Evolutionary conservation across 441 rosid species (phyloP).

Genomic region (Manihot esculenta): DNA sequence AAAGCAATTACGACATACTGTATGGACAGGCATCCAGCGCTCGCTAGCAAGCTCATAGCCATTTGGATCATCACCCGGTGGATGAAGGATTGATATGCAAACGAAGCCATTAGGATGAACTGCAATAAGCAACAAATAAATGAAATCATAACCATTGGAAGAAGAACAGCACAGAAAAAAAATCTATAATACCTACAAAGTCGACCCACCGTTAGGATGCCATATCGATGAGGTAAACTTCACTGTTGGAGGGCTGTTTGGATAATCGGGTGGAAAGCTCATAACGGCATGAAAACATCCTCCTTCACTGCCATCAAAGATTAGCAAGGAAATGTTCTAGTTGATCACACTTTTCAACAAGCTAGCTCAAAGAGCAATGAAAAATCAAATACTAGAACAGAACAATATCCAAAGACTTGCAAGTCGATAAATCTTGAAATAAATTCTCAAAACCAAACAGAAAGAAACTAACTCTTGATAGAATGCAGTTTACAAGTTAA

Average conservation of each 20-base stretch:
- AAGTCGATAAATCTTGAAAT: background rate
- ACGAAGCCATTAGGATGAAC: slow-evolving; percentile 86
- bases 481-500: background rate
- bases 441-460: background rate
- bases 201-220: slow-evolving; percentile 88
- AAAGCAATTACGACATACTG: slow-evolving; percentile 41
- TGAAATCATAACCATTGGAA: background rate
- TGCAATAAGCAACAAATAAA: slow-evolving; percentile 24
- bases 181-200: background rate
- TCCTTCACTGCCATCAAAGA: slow-evolving; percentile 68
- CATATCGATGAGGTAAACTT: slow-evolving; percentile 84
- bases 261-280: slow-evolving; percentile 81
- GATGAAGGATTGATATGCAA: slow-evolving; percentile 93
- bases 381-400: background rate
- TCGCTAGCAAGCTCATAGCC: slow-evolving; percentile 95
- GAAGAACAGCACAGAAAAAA: background rate
- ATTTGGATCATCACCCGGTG: slow-evolving; percentile 96
- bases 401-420: background rate
- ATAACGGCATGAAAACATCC: slow-evolving; percentile 91
- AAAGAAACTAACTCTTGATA: background rate
- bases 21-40: slow-evolving; percentile 90
- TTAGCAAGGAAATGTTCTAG: background rate
- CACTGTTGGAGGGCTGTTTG: slow-evolving; percentile 82
- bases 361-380: background rate
- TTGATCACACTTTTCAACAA: background rate